phyloP scores from a whole-genome alignment of 768 basidiomycete species.

The Serendipita sp. region DNA sequence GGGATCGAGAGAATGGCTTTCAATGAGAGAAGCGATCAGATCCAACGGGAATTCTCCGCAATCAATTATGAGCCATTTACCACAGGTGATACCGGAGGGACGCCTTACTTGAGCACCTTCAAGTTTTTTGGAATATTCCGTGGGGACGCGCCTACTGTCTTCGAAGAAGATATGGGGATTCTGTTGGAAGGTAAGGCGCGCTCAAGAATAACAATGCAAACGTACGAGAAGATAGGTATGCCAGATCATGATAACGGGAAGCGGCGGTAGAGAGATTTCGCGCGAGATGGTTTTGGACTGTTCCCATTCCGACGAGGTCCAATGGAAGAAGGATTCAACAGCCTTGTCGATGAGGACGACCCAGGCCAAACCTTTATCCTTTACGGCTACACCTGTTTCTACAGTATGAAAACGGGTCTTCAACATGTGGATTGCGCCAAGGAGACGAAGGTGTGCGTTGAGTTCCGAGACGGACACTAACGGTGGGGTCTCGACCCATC shows the following conservation, averaged over 20 bases:
- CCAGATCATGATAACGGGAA: slow-evolving; percentile 14
- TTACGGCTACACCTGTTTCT: background rate
- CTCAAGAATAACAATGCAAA: background rate
- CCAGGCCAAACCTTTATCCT: background rate
- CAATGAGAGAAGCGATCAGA: background rate
- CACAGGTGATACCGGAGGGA: background rate
- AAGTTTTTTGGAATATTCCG: background rate
- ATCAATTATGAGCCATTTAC: background rate
- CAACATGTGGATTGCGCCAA: slow-evolving; percentile 10
- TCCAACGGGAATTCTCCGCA: background rate
- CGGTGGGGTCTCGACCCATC: background rate
- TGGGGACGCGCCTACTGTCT: background rate
- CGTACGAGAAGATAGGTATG: slow-evolving; percentile 13
- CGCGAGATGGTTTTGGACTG: background rate
- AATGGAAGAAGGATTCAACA: background rate
- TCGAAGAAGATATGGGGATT: background rate
- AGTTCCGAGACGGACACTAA: slow-evolving; percentile 10
- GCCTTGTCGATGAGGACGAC: background rate
- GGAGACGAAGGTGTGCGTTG: slow-evolving; percentile 11
- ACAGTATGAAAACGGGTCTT: background rate
- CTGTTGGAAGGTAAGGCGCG: background rate
- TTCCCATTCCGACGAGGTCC: background rate
- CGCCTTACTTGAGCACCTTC: background rate
- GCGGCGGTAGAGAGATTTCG: background rate
- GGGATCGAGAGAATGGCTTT: background rate